These are phyloP conservation scores for Sapria himalayana DNA, from an alignment of 345 rosid genomes.

Conservation along the genomic window DNA sequence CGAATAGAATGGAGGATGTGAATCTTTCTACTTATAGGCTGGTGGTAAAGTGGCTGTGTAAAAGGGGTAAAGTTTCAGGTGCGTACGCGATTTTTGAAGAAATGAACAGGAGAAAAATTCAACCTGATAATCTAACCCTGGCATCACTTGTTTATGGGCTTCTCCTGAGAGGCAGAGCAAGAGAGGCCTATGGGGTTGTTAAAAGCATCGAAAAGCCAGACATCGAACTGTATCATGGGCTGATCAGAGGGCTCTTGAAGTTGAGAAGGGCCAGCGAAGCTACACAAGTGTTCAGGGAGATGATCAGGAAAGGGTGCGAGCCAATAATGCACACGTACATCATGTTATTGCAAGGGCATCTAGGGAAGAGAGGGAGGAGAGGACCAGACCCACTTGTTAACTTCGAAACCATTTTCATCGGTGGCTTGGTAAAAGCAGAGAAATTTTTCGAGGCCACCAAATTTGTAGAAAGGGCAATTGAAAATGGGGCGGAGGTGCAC, in stretches of 20 bases:
- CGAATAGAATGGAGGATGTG: slow-evolving; percentile 23
- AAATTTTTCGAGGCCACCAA: slow-evolving; percentile 53
- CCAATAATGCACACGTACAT: slow-evolving; percentile 82
- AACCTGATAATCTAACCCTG: slow-evolving; percentile 22
- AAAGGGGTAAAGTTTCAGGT: slow-evolving; percentile 25
- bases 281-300: slow-evolving; percentile 54
- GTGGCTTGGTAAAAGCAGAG: slow-evolving; percentile 78
- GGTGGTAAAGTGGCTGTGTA: slow-evolving; percentile 59
- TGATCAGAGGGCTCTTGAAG: slow-evolving; percentile 55
- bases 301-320: slow-evolving; percentile 64
- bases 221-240: slow-evolving; percentile 39
- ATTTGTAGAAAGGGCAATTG: slow-evolving; percentile 48
- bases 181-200: slow-evolving; percentile 26
- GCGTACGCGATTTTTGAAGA: slow-evolving; percentile 36
- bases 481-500: slow-evolving; percentile 57
- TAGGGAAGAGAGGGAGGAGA: slow-evolving; percentile 80
- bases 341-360: slow-evolving; percentile 69
- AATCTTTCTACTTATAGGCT: slow-evolving; percentile 48
- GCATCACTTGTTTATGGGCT: slow-evolving; percentile 38
- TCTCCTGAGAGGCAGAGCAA: slow-evolving; percentile 26
- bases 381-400: slow-evolving; percentile 50
- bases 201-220: slow-evolving; percentile 32
- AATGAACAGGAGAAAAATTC: slow-evolving; percentile 42
- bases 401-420: slow-evolving; percentile 70
- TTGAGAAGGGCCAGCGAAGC: slow-evolving; percentile 45